Conservation (phyloP, 2,329 filamentous ascomycete genomes). For the Alternaria ethzedia region DNA sequence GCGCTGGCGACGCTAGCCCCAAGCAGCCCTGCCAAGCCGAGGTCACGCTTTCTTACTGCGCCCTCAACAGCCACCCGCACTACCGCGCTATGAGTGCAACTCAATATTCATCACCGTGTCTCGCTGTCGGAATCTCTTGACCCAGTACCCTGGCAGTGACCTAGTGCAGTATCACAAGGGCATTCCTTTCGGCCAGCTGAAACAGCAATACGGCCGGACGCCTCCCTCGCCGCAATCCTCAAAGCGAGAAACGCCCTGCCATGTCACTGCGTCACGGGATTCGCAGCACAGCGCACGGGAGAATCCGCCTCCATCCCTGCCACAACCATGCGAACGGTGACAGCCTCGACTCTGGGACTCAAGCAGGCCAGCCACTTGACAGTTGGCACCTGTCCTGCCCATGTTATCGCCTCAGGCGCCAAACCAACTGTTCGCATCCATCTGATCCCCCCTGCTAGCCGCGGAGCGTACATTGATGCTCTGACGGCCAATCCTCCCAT, state of each 20-base stretch:
- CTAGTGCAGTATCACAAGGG: slow-evolving; percentile 33
- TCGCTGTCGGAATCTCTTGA: slow-evolving; percentile 26
- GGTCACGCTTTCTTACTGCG: slow-evolving; percentile 38
- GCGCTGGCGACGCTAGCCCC: slow-evolving; percentile 42
- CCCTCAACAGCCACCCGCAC: slow-evolving; percentile 36
- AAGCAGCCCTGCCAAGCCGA: slow-evolving; percentile 20
- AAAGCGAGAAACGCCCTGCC: slow-evolving; percentile 3
- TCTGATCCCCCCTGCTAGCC: slow-evolving; percentile 27
- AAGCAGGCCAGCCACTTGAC: slow-evolving; percentile 32
- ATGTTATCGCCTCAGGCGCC: slow-evolving; percentile 42
- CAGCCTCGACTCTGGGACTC: slow-evolving; percentile 31
- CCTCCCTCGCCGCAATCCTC: slow-evolving; percentile 21
- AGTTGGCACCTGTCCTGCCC: slow-evolving; percentile 19
- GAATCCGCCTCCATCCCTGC: slow-evolving; percentile 31
- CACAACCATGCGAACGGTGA: slow-evolving; percentile 44
- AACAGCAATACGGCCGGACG: slow-evolving; percentile 32
- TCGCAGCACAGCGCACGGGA: slow-evolving; percentile 30
- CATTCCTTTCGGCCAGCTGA: slow-evolving; percentile 36
- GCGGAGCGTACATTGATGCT: slow-evolving; percentile 7
- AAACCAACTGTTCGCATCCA: slow-evolving; percentile 46
- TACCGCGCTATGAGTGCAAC: slow-evolving; percentile 21
- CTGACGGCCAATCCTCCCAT: slow-evolving; percentile 14
- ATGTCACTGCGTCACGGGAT: slow-evolving; percentile 34
- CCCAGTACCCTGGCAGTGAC: slow-evolving; percentile 32
- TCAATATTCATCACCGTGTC: slow-evolving; percentile 26